A percentile compares a stretch with the other conserved stretches of the same genome.
phyloP scores from a whole-genome alignment of 2,329 filamentous ascomycete species.

The Diplodia scrobiculata region DNA sequence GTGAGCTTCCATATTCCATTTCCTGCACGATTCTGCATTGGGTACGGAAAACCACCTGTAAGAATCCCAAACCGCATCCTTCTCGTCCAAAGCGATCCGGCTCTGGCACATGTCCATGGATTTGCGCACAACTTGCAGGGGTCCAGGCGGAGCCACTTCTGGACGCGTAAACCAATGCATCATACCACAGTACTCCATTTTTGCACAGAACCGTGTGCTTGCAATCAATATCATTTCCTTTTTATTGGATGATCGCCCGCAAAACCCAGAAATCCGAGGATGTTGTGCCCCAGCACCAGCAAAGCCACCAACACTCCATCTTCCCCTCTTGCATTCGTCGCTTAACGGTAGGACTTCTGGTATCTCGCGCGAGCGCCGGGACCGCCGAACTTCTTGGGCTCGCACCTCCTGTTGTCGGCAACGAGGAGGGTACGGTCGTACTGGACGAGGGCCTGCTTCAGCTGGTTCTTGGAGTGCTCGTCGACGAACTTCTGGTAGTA shows the following conservation, averaged over 20 bases:
- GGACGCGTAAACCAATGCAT: conserved; percentile 8
- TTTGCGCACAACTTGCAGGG: background rate
- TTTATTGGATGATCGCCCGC: conserved; percentile 42
- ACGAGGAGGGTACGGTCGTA: conserved; percentile 98
- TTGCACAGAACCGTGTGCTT: conserved; percentile 33
- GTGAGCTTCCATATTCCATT: background rate
- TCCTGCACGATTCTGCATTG: conserved; percentile 1
- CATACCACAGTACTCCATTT: conserved; percentile 27
- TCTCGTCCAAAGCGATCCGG: background rate
- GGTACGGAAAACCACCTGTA: background rate
- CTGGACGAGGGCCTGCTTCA: conserved; percentile 94
- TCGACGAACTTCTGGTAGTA: conserved; percentile 99
- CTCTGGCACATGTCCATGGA: background rate
- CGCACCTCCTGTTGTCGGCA: conserved; percentile 97
- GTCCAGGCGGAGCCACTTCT: conserved; percentile 1
- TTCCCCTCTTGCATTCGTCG: conserved; percentile 28
- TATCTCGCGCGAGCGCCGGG: conserved; percentile 91
- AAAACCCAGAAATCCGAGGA: conserved; percentile 31
- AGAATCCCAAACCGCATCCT: background rate
- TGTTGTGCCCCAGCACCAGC: conserved; percentile 27
- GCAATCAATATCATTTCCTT: conserved; percentile 44
- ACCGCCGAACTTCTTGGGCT: conserved; percentile 98
- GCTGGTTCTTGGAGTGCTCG: conserved; percentile 99
- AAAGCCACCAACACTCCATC: conserved; percentile 29
- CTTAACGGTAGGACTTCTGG: conserved; percentile 99